phyloP scores from a whole-genome alignment of 139 green algal genomes.

The Axilococcus clingmanii region DNA sequence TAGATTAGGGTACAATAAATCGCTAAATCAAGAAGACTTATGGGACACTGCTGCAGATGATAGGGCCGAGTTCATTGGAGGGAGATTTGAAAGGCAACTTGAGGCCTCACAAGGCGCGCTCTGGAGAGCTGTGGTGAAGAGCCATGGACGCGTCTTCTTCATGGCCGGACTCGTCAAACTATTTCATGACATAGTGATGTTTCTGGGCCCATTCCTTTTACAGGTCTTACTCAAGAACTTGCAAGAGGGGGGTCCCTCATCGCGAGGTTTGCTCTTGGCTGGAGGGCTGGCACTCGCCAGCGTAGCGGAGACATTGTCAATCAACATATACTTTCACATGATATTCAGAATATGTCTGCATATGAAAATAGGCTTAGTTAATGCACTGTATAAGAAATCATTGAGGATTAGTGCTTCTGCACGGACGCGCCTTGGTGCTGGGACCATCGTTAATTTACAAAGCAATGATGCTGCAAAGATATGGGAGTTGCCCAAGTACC shows the following conservation, averaged over 20 bases:
- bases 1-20: slow-evolving; percentile 38
- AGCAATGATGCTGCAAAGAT: slow-evolving; percentile 82
- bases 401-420: slow-evolving; percentile 50
- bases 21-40: slow-evolving; percentile 67
- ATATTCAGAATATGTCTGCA: slow-evolving; percentile 68
- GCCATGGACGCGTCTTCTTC: slow-evolving; percentile 18
- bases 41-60: slow-evolving; percentile 61
- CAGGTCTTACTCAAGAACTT: slow-evolving; percentile 53
- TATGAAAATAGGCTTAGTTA: slow-evolving; percentile 51
- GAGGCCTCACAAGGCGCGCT: slow-evolving; percentile 10
- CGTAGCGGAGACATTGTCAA: slow-evolving; percentile 50
- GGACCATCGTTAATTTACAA: slow-evolving; percentile 68
- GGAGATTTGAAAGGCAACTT: slow-evolving; percentile 36
- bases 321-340: slow-evolving; percentile 80
- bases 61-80: slow-evolving; percentile 29
- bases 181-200: slow-evolving; percentile 66
- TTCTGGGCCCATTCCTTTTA: slow-evolving; percentile 64
- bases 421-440: slow-evolving; percentile 44
- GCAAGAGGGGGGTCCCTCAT: slow-evolving; percentile 9
- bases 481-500: slow-evolving; percentile 67
- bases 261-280: slow-evolving; percentile 28
- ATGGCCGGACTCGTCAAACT: slow-evolving; percentile 59
- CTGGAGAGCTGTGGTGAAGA: slow-evolving; percentile 13
- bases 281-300: slow-evolving; percentile 29
- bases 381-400: slow-evolving; percentile 68